Base-by-base conservation (phyloP, 1,284 basidiomycete genomes). In the Coriolopsis trogii region DNA sequence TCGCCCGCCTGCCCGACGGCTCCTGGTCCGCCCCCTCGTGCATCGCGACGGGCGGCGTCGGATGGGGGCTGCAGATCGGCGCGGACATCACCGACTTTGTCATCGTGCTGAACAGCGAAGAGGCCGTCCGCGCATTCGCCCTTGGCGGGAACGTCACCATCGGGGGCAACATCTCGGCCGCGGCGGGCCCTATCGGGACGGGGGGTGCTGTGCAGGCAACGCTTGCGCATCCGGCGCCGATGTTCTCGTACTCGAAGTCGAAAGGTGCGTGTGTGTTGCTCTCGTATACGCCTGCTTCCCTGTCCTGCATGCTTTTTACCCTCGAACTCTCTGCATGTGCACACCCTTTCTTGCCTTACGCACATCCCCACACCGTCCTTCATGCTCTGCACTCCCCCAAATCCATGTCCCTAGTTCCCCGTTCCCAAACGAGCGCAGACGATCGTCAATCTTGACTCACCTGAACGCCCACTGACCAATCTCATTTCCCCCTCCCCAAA, bases 21-120 rank as follows among this genome's bases (percentile, higher is more conserved):
- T 95, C 91, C 18, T 98, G 96, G 96, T 95, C 91, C 41, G 95
- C 95, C 1, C 96, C 96, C 0, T 94, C 90, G 37, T 98, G 95
- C 73, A 97, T 99, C 68, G 95, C 93, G n/a, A 98, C 95, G 0
- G 95, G 93, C 21, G 93, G 94, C 50, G 80, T 97, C 5, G 96
- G 96, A 33, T 95, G 95, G 87, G 96, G 96, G 40, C 83, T 98
- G 41, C 96, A 97, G 72, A 91, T 96, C 56, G 95, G 95, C 49
- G 92, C 92, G n/a, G 89, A 90, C 70, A 82, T 89, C 65, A 87
- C 87, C 50, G 88, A 92, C 68, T 93, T 93, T 61, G 91, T 93
- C 43, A 87, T 99, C 67, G 94, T 99, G 24, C 87, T 99, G 70
- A 98, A 98, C 77, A 92, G 88, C 58, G 92, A 97, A 60, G 96